Conservation (phyloP, 2,329 filamentous ascomycete species). For the Pyrenochaeta sp. region DNA sequence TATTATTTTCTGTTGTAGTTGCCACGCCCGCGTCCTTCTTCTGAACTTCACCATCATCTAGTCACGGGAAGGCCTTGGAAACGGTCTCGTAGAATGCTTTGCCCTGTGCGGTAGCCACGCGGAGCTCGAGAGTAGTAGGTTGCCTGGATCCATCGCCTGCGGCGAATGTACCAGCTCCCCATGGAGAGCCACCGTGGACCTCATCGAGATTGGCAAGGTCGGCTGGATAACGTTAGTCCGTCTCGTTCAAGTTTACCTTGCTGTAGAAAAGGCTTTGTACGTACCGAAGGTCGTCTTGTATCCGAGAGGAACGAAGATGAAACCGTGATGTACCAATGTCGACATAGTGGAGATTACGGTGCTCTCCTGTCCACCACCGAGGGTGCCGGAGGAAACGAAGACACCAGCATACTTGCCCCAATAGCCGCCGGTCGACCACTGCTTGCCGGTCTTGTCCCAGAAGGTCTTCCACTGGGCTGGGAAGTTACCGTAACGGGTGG, state of each 20-base stretch:
- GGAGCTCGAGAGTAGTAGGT: conserved; percentile 76
- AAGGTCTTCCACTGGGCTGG: conserved; percentile 93
- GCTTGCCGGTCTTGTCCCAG: conserved; percentile 88
- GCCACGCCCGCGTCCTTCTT: conserved; percentile 14
- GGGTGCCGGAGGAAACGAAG: conserved; percentile 85
- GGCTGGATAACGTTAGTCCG: conserved; percentile 19
- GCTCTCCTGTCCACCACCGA: conserved; percentile 90
- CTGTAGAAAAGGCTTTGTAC: background rate
- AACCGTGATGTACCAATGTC: conserved; percentile 90
- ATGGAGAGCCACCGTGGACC: conserved; percentile 85
- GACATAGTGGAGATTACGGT: conserved; percentile 83
- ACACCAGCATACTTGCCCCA: conserved; percentile 89
- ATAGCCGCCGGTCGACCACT: conserved; percentile 80
- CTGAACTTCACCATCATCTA: conserved; percentile 63
- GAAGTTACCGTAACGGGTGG: conserved; percentile 96
- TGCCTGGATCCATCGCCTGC: conserved; percentile 81
- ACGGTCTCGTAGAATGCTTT: conserved; percentile 82
- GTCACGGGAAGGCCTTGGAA: conserved; percentile 78
- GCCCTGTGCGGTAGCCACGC: conserved; percentile 83
- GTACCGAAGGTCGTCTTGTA: conserved; percentile 78
- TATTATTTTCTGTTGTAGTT: conserved; percentile 3
- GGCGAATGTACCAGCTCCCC: conserved; percentile 93
- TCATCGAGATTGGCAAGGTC: conserved; percentile 75
- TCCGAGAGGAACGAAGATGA: conserved; percentile 94
- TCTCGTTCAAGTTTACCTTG: background rate